Conservation (phyloP, 1,284 basidiomycete species). For the Tilletia indica region DNA sequence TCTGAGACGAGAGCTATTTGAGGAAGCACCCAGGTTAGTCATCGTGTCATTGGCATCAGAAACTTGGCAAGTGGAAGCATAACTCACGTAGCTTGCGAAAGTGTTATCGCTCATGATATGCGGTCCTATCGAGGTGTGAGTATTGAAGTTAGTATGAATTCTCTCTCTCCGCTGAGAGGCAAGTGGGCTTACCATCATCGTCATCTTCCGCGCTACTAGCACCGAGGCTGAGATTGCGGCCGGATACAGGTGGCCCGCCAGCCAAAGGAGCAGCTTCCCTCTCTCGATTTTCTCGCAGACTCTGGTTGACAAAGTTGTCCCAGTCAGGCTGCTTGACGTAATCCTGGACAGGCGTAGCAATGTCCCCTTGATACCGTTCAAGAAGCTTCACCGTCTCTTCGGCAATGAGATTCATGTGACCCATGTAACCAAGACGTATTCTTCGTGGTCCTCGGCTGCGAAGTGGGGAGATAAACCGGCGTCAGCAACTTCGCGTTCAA, state of each 20-base stretch:
- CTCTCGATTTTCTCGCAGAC: slow-evolving; percentile 48
- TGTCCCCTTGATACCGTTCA: slow-evolving; percentile 70
- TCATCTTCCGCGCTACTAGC: slow-evolving; percentile 22
- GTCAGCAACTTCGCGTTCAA: slow-evolving; percentile 3
- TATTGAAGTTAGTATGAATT: background rate
- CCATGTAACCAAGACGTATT: slow-evolving; percentile 77
- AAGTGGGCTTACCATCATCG: slow-evolving; percentile 21
- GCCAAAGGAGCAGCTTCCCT: slow-evolving; percentile 51
- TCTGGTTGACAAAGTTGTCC: slow-evolving; percentile 48
- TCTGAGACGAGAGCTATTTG: slow-evolving; percentile 47
- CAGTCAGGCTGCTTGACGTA: slow-evolving; percentile 47
- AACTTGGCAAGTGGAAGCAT: background rate
- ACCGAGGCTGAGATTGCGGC: slow-evolving; percentile 37
- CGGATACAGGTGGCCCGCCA: slow-evolving; percentile 44
- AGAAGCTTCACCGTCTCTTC: slow-evolving; percentile 83
- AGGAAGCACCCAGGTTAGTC: background rate
- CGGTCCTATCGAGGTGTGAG: background rate
- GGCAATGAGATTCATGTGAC: slow-evolving; percentile 87
- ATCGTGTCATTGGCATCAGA: background rate
- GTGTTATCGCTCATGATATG: slow-evolving; percentile 23
- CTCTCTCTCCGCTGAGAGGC: slow-evolving; percentile 25
- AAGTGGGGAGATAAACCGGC: background rate
- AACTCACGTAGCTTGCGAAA: slow-evolving; percentile 45
- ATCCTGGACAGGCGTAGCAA: slow-evolving; percentile 31
- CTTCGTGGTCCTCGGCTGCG: slow-evolving; percentile 33